Evolutionary conservation across 108 stramenopile genomes (phyloP), one percentile per base, ranked within the genome.

Genomic region (Thalassiosira profunda): DNA sequence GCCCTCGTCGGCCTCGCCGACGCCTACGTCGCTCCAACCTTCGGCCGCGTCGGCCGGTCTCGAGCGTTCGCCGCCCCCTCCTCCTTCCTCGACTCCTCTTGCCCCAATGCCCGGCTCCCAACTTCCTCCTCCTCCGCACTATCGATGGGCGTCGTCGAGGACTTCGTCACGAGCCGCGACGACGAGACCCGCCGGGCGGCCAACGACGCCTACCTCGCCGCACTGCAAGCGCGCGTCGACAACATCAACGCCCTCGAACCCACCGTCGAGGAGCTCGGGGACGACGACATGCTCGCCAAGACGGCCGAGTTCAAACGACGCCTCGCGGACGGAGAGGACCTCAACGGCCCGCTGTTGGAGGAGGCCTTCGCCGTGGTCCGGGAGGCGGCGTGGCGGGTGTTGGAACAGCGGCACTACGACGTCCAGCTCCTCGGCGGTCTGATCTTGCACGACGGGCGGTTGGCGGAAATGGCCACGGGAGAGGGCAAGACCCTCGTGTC

Each of bases 381-480:
- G n/a, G 98, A 98, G 80, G 97, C 98, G n/a, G 85, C 96, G 15
- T 97, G 94, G 93, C 87, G 98, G 10, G 96, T 95, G 2, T 64
- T 98, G 24, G 93, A 94, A 67, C 79, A 93, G 37, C 88, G 97
- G 2, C 98, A 95, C 53, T 98, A 97, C 73, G 97, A 98, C 74
- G 97, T 97, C 5, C 98, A 98, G 70, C 61, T 98, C 6, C 42
- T 97, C 47, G 97, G 93, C 44, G 98, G 97, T 37, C 62, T 98
- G 51, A 85, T 93, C 35, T 72, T 98, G 20, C 91, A 97, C 65
- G 96, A 96, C 55, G 96, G 96, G 14, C 70, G 88, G 45, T 68
- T 97, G 11, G 95, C 95, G 6, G 97, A 98, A 78, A 98, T 98
- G 98, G 95, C 95, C 29, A 97, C 98, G 5, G 98, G 98, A 51